phyloP scores from a whole-genome alignment of 495 filamentous ascomycete species.

The Saxispiralis lemnorum region DNA sequence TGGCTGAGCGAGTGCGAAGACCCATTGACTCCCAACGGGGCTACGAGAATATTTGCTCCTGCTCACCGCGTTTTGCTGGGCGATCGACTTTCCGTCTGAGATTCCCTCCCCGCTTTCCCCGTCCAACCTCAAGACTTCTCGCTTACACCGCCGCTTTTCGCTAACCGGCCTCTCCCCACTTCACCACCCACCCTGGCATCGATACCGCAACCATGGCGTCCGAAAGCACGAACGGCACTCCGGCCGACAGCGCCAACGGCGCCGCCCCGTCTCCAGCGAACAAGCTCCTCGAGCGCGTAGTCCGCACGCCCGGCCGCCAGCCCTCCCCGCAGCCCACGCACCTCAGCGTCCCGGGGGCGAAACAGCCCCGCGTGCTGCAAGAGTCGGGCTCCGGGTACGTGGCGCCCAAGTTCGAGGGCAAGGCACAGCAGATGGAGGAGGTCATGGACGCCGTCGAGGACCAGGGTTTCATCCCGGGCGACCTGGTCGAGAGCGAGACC shows the following conservation, averaged over 20 bases:
- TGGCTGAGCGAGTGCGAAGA: no score
- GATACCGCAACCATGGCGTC: constrained; percentile 4
- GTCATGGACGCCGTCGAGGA: constrained; percentile 60
- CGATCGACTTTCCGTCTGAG: no score
- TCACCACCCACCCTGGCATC: background rate
- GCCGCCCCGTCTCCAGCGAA: constrained; percentile 27
- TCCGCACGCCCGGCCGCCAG: constrained; percentile 39
- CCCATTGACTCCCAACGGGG: no score
- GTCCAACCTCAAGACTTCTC: no score
- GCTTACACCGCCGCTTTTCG: background rate
- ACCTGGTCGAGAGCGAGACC: constrained; percentile 69
- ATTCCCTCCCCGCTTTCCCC: no score
- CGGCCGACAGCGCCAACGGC: constrained; percentile 1
- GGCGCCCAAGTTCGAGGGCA: constrained; percentile 86
- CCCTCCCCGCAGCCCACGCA: constrained; percentile 89
- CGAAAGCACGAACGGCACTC: constrained; percentile 7
- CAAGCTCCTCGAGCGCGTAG: constrained; percentile 45
- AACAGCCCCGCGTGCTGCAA: constrained; percentile 44
- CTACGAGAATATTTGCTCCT: no score
- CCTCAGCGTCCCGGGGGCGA: constrained; percentile 52
- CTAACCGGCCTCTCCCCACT: background rate
- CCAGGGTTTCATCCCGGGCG: constrained; percentile 69
- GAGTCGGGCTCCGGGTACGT: constrained; percentile 91
- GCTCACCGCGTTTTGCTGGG: no score
- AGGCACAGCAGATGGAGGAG: constrained; percentile 78